Base-by-base conservation (phyloP, 1,284 basidiomycete species). In the Pterula multifida region DNA sequence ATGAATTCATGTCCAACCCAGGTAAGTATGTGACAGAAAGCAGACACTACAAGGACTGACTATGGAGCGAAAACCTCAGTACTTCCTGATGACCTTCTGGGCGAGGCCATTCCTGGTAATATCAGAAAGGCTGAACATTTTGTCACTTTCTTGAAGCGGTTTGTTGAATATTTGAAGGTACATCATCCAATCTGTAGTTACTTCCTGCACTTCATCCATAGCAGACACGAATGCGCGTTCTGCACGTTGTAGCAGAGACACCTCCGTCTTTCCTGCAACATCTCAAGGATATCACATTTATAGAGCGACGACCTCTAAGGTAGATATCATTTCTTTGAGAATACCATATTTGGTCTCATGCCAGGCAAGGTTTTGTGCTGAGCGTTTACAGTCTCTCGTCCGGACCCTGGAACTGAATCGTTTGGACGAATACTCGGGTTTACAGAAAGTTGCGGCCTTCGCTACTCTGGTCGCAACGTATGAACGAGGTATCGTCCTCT, bases 161-260 rank as follows among this genome's bases (percentile, higher is more conserved):
- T 99, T 61, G 92, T 98, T 42, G 96, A 99, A 68, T 99, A 99
- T 63, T 78, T 99, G 54, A 98, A 98, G 76, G 91, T 90, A 49
- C 54, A 44, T 45, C 45, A 35, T 21, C 47, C 42, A 17, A 13
- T 26, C 3, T 55, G 22, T 46, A 28, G 51, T 45, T 47, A 36
- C 48, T 35, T 47, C 35, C 25, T 48, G 25, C n/a, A 49, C 53
- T 54, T 36, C 53, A 47, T 36, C 48, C 13, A 3, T 15, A 35
- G 17, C 48, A 94, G 90, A 98, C 96, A 4, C 80, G 96, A 48
- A 98, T 98, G 95, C 82, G 96, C 46, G 96, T 99, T 12, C 72
- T 98, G 22, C 96, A 98, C 63, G 96, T 99, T 54, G 96, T 99
- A 6, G 96, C 96, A n/a, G 96, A 99, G 66, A 98, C 96, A 2